These are phyloP conservation scores for Ceriops tagal DNA, from an alignment of 345 rosid species.

Conservation along the genomic window DNA sequence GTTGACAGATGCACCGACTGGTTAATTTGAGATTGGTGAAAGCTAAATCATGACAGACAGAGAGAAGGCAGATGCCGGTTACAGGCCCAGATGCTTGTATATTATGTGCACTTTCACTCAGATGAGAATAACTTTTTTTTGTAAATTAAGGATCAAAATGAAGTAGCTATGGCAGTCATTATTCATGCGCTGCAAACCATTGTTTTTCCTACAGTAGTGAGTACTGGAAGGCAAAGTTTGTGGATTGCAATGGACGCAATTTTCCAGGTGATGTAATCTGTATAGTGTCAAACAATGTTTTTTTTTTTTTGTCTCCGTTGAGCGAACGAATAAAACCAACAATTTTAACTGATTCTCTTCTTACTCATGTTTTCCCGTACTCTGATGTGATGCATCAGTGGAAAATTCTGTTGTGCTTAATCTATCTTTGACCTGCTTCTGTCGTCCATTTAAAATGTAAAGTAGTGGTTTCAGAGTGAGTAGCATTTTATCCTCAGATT, in stretches of 20 bases:
- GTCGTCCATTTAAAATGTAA: not conserved
- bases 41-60: not conserved
- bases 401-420: not conserved
- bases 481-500: not conserved
- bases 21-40: constrained; percentile 11
- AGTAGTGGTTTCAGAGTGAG: not conserved
- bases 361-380: not conserved
- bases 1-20: constrained; percentile 35
- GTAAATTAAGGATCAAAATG: not conserved
- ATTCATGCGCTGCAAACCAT: not conserved
- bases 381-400: not conserved
- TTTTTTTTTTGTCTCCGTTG: not conserved
- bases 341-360: not conserved
- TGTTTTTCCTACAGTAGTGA: not conserved
- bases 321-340: not conserved
- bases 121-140: no score
- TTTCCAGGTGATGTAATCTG: not conserved
- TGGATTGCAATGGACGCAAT: not conserved
- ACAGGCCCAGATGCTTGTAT: not conserved
- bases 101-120: constrained; percentile 3
- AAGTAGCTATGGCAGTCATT: not conserved
- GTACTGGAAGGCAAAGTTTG: not conserved
- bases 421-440: not conserved
- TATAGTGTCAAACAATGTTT: not conserved
- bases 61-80: not conserved